These are phyloP conservation scores for Paracamarosporium sp. DNA, from an alignment of 2,329 filamentous ascomycete species.

Conservation along the genomic window DNA sequence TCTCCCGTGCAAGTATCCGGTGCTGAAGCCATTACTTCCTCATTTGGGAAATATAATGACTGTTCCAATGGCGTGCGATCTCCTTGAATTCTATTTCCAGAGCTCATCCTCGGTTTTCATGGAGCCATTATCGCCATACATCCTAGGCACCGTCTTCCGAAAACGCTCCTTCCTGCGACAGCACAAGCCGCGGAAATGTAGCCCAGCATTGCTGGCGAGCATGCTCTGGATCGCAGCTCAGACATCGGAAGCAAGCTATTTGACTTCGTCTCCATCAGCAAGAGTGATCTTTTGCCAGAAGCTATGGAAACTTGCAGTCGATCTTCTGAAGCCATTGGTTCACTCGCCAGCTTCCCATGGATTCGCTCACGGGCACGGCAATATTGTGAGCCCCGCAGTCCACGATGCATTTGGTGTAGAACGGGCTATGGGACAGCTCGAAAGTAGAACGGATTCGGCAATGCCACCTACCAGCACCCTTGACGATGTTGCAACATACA, in stretches of 20 bases:
- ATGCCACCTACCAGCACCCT: slow-evolving; percentile 67
- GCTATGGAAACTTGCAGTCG: slow-evolving; percentile 83
- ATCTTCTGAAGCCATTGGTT: slow-evolving; percentile 84
- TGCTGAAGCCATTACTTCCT: slow-evolving; percentile 81
- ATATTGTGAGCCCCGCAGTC: slow-evolving; percentile 74
- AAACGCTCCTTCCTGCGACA: slow-evolving; percentile 87
- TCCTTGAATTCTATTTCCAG: slow-evolving; percentile 89
- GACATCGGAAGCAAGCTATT: slow-evolving; percentile 84
- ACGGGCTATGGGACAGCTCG: slow-evolving; percentile 61
- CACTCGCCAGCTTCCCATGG: slow-evolving; percentile 70
- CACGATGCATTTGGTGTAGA: slow-evolving; percentile 79
- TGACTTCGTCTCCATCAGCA: slow-evolving; percentile 82
- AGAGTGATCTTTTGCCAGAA: slow-evolving; percentile 86
- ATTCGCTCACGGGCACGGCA: slow-evolving; percentile 58
- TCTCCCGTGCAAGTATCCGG: slow-evolving; percentile 71
- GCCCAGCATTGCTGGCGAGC: slow-evolving; percentile 84
- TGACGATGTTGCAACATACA: slow-evolving; percentile 89
- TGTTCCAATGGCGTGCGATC: slow-evolving; percentile 80
- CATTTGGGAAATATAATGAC: slow-evolving; percentile 83
- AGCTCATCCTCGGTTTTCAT: slow-evolving; percentile 87
- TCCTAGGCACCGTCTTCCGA: slow-evolving; percentile 86
- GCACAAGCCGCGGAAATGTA: slow-evolving; percentile 80
- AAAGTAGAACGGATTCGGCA: slow-evolving; percentile 56
- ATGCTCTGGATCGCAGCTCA: slow-evolving; percentile 97
- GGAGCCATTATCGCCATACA: slow-evolving; percentile 88